Conservation (phyloP, 2,329 filamentous ascomycete genomes). For the Colletotrichum neosansevieriae region DNA sequence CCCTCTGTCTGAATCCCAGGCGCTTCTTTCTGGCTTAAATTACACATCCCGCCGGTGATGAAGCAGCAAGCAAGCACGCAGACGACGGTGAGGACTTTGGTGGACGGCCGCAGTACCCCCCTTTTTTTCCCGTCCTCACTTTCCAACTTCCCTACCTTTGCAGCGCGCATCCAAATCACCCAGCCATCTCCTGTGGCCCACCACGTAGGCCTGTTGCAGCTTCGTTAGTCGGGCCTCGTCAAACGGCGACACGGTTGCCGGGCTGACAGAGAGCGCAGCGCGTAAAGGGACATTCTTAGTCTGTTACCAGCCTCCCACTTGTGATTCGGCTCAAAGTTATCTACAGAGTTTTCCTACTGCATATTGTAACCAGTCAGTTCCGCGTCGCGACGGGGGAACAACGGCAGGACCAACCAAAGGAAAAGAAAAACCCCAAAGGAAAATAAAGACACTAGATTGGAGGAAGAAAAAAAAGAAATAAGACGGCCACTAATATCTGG, state of each 20-base stretch:
- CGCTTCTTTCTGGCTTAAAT: constrained; percentile 8
- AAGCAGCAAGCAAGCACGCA: background rate
- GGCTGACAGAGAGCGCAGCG: background rate
- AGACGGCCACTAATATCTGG: constrained; percentile 34
- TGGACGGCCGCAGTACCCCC: constrained; percentile 11
- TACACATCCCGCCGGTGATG: constrained; percentile 24
- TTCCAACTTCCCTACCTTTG: too few species aligned
- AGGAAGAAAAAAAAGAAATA: constrained; percentile 16
- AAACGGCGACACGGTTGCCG: constrained; percentile 19
- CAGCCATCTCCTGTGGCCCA: constrained; percentile 36
- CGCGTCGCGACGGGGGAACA: constrained; percentile 8
- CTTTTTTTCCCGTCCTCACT: background rate
- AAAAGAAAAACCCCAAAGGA: background rate
- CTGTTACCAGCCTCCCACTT: background rate
- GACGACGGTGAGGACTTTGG: too few species aligned
- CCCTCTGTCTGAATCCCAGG: constrained; percentile 1
- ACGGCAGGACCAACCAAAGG: background rate
- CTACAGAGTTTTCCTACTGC: too few species aligned
- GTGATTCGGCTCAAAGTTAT: background rate
- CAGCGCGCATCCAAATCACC: constrained; percentile 40
- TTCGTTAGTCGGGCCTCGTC: constrained; percentile 14
- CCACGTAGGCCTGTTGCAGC: background rate
- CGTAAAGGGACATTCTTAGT: background rate
- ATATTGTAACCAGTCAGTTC: background rate
- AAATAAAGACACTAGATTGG: background rate